Evolutionary conservation across 2,329 filamentous ascomycete genomes (phyloP), one percentile per base, ranked within the genome.

Genomic region (Exophiala oligosperma): DNA sequence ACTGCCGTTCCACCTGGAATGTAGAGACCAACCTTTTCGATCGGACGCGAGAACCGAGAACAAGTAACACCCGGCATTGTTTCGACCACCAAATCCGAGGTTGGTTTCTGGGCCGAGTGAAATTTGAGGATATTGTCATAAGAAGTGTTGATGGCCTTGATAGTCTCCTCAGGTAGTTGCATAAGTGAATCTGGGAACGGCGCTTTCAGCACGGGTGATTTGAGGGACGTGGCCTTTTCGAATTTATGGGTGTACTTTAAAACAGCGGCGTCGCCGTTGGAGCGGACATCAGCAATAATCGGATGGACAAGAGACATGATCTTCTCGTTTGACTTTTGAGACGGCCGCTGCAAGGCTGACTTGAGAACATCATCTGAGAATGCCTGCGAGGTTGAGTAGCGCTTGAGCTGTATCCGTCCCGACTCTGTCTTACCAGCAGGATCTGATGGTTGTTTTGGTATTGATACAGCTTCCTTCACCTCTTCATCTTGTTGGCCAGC

Each of bases 21-120:
- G 74, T 99, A 99, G 4, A 97, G 81, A 63, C 94, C 94, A n/a
- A 99, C 94, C 38, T 92, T 84, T 75, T 97, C 94, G 64, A 99
- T 97, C 0, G 94, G 89, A 21, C 94, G 84, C 11, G 87, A 87
- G 77, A 99, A 97, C 59, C 94, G 91, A 63, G 91, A 95, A 79
- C 94, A 99, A 28, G 94, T 81, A 2, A 99, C 92, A 32, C 94
- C 94, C 0, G 94, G 94, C 94, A 99, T 99, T 1, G 94, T 99
- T 79, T 97, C 93, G 6, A 99, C 91, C 56, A 86, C 76, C 5
- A 99, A 80, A 1, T 91, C 82, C 73, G 91, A 89, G 26, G 90
- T 85, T 65, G 96, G 91, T 69, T 88, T 88, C 69, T 99, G 94
- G 0, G 93, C 93, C 12, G 89, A 84, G 77, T 99, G 94, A 80